Percentiles rank a stretch among this genome's conserved stretches.
Evolutionary conservation across 176 grass and related monocot genomes (phyloP).

Genomic region (Oryza meyeriana): DNA sequence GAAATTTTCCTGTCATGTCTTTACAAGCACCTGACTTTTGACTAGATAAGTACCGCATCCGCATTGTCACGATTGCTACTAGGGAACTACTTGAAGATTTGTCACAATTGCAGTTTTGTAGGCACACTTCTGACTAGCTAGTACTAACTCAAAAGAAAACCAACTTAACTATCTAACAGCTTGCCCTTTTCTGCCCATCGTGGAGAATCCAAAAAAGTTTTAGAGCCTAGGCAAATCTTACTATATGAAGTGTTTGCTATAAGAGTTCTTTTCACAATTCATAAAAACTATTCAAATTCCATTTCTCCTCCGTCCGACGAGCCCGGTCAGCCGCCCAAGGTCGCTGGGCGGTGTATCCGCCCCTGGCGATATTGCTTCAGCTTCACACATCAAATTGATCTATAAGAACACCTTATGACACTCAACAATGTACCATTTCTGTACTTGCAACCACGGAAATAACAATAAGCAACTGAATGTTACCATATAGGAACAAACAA

Average conservation of each 20-base stretch:
- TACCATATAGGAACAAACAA: not conserved
- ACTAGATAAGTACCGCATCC: not conserved
- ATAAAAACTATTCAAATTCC: no score
- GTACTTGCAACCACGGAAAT: not conserved
- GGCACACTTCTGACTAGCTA: not conserved
- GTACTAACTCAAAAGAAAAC: not conserved
- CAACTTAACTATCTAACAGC: not conserved
- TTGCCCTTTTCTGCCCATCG: slow-evolving; percentile 13
- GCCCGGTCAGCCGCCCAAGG: no score
- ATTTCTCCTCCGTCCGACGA: no score
- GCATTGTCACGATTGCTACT: not conserved
- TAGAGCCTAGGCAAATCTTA: no score
- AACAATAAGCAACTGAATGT: not conserved
- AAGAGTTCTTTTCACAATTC: no score
- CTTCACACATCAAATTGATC: not conserved
- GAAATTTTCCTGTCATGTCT: not conserved
- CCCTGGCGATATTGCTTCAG: not conserved
- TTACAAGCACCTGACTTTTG: not conserved
- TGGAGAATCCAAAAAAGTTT: no score
- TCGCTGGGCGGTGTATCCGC: no score
- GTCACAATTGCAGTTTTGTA: no score
- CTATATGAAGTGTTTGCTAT: no score
- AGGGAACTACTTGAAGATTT: not conserved
- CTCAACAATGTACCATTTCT: not conserved
- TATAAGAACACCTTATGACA: not conserved